Evolutionary conservation across 2,329 filamentous ascomycete species (phyloP).

Genomic region (Ophiosphaerella korrae): DNA sequence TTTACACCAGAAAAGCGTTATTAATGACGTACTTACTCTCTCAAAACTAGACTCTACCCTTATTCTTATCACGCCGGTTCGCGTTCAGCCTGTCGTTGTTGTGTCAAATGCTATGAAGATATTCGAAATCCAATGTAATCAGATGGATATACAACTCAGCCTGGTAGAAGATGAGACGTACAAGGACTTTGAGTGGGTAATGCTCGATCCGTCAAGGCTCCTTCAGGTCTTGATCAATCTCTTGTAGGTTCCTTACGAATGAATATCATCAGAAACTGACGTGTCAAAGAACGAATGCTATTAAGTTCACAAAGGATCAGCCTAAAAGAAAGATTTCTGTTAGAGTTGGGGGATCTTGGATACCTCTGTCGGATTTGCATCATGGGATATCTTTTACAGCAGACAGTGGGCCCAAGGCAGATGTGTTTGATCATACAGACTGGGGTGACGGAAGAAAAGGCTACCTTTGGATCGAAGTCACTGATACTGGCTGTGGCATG

Average conservation of each 20-base stretch:
- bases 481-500: constrained; percentile 49
- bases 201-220: constrained; percentile 36
- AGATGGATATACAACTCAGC: constrained; percentile 45
- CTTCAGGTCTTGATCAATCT: constrained; percentile 37
- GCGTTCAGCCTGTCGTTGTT: constrained; percentile 23
- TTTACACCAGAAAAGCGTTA: constrained; percentile 47
- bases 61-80: constrained; percentile 32
- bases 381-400: constrained; percentile 23
- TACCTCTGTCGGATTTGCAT: constrained; percentile 18
- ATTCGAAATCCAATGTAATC: constrained; percentile 35
- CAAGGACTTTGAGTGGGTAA: constrained; percentile 45
- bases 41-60: constrained; percentile 38
- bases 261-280: constrained; percentile 29
- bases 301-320: constrained; percentile 45
- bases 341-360: constrained; percentile 41
- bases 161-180: constrained; percentile 46
- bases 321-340: constrained; percentile 43
- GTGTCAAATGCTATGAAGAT: constrained; percentile 35
- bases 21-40: constrained; percentile 50
- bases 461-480: constrained; percentile 44
- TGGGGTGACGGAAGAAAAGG: constrained; percentile 43
- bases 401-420: constrained; percentile 1
- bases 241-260: constrained; percentile 27
- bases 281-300: constrained; percentile 31
- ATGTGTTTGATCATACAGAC: constrained; percentile 19